Evolutionary conservation across 305 asterid species (phyloP).

Genomic region (Rubia balearica): DNA sequence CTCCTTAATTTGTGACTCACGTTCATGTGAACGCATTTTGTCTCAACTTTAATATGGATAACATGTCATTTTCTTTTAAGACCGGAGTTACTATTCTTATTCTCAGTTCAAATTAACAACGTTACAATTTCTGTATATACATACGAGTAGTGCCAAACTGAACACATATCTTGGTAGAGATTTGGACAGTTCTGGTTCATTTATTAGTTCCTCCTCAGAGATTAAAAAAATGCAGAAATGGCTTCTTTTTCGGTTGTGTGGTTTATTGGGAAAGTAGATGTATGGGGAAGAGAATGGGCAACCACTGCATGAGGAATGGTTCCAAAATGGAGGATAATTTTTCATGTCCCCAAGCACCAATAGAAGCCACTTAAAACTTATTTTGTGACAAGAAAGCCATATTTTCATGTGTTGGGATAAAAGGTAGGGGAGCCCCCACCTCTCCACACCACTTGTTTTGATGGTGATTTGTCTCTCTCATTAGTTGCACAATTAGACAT

Average conservation of each 20-base stretch:
- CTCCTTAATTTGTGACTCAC: too few species aligned
- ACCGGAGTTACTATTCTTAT: too few species aligned
- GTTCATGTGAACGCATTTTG: too few species aligned
- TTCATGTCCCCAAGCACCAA: slow-evolving; percentile 9
- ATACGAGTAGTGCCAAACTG: not conserved
- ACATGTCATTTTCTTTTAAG: too few species aligned
- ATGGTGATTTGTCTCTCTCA: slow-evolving; percentile 27
- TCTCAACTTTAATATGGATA: too few species aligned
- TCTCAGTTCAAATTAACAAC: not conserved
- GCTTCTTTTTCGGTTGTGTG: not conserved
- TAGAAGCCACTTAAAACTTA: slow-evolving; percentile 3
- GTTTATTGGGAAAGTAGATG: slow-evolving; percentile 31
- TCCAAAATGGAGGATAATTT: slow-evolving; percentile 14
- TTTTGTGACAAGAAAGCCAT: slow-evolving; percentile 16
- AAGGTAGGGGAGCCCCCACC: slow-evolving; percentile 23
- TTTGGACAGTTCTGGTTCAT: slow-evolving; percentile 1
- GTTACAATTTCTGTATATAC: not conserved
- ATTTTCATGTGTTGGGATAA: slow-evolving; percentile 11
- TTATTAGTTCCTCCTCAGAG: not conserved
- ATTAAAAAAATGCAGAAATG: not conserved
- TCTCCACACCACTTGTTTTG: slow-evolving; percentile 14
- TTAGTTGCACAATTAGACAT: slow-evolving; percentile 19
- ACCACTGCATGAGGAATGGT: slow-evolving; percentile 24
- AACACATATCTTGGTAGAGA: not conserved
- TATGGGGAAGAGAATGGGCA: slow-evolving; percentile 29